Conservation (phyloP, 257 asterid species). For the Jasminum sambac region DNA sequence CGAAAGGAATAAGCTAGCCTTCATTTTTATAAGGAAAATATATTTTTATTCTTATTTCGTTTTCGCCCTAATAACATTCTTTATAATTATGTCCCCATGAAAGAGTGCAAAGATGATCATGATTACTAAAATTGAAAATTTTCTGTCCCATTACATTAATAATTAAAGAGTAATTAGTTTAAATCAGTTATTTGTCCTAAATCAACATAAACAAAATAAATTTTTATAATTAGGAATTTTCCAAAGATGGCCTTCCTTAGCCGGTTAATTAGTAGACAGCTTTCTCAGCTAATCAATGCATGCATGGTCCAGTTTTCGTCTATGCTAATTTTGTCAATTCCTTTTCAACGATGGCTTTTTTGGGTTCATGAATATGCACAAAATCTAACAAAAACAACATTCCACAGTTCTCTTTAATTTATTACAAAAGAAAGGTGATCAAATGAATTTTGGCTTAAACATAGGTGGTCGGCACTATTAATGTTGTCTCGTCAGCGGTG, state of each 20-base stretch:
- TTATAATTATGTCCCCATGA: no score
- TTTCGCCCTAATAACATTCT: no score
- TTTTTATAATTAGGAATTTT: background rate
- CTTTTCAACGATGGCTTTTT: background rate
- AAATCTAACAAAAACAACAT: background rate
- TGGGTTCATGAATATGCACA: constrained; percentile 31
- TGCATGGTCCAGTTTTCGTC: background rate
- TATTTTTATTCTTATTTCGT: no score
- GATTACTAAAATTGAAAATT: background rate
- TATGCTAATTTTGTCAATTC: background rate
- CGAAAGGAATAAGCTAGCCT: no score
- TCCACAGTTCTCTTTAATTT: background rate
- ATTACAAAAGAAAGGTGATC: constrained; percentile 14
- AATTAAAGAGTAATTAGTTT: no score
- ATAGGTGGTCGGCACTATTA: constrained; percentile 40
- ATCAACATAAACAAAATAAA: background rate
- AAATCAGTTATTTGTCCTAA: no score
- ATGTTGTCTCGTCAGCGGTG: constrained; percentile 35
- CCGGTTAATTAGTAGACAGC: background rate
- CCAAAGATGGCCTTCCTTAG: background rate
- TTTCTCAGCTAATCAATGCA: background rate
- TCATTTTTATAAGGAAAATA: no score
- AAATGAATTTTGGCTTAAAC: constrained; percentile 21
- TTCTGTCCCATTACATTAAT: no score
- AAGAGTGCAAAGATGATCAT: background rate